These are phyloP conservation scores for Evansstolkia leycettana DNA, from an alignment of 495 filamentous ascomycete species.

Conservation along the genomic window DNA sequence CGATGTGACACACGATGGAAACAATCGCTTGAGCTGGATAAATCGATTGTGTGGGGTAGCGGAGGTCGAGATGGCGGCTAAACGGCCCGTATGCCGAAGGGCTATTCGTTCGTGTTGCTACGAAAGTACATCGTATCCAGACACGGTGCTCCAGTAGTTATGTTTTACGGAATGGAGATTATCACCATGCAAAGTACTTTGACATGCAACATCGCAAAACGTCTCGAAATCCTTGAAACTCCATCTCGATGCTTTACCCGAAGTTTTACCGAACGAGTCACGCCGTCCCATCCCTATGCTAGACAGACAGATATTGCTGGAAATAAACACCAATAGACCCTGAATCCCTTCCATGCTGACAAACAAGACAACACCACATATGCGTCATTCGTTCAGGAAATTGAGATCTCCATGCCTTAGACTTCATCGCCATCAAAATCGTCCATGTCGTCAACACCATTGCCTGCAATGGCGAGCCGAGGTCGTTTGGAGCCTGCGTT, in stretches of 20 bases:
- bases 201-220: too few species aligned
- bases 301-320: too few species aligned
- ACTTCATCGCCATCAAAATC: constrained; percentile 59
- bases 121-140: too few species aligned
- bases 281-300: neutral
- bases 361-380: constrained; percentile 1
- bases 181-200: too few species aligned
- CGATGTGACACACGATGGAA: too few species aligned
- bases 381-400: constrained; percentile 34
- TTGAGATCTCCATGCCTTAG: constrained; percentile 52
- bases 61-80: constrained; percentile 15
- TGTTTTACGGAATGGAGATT: too few species aligned
- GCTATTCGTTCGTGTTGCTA: neutral
- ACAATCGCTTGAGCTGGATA: constrained; percentile 72
- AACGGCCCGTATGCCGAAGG: constrained; percentile 18
- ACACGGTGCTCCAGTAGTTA: too few species aligned
- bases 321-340: neutral
- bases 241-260: too few species aligned
- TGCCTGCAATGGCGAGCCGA: constrained; percentile 40
- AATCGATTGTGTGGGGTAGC: constrained; percentile 12
- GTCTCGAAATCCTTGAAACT: too few species aligned
- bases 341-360: neutral
- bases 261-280: neutral
- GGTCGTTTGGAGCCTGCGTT: constrained; percentile 29
- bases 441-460: constrained; percentile 42